Base-by-base conservation (phyloP, 2,329 filamentous ascomycete genomes). In the Bipolaris sorokiniana region DNA sequence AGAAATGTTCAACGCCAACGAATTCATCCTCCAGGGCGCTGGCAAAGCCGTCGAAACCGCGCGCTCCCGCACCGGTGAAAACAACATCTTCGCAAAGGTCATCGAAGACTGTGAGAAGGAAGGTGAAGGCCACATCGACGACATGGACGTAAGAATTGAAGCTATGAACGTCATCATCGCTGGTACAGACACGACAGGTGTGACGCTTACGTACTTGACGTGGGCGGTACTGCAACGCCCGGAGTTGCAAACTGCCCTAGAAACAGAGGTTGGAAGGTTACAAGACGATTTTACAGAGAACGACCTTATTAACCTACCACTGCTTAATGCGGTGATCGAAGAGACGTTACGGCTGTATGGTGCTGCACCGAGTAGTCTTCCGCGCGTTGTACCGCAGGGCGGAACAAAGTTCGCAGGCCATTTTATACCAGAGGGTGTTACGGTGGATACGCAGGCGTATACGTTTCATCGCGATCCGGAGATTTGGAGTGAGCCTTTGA, bases 401-500 rank as follows among this genome's bases (percentile, higher is more conserved):
- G 77, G 77, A 1, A 67, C 64, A 0, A 68, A 64, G 2, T 64
- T 80, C 7, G 67, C 64, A 3, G 73, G 74, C 5, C 64, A 75
- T 44, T 75, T 70, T 47, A 67, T 79, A 10, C 77, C 77, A 1
- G 63, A 67, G 7, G 77, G 76, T 0, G 73, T 71, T 0, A 77
- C 73, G 0, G 76, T 79, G 10, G 66, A 68, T 28, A 78, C 76
- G 2, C 74, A 78, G 58, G 76, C 76, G 0, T 79, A 74, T 48
- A 77, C 71, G 7, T 64, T 79, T 47, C 77, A 79, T 51, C 70
- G 77, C 28, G 72, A 79, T 42, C 63, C 69, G 3, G 49, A 58
- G 5, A 70, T 73, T 45, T 74, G 65, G 66, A 66, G 40, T 13
- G 59, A 71, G 15, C 70, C 66, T 1, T 31, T 69, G 34, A 62